These are phyloP conservation scores for Triadica sebifera DNA, from an alignment of 345 rosid species.

Conservation along the genomic window DNA sequence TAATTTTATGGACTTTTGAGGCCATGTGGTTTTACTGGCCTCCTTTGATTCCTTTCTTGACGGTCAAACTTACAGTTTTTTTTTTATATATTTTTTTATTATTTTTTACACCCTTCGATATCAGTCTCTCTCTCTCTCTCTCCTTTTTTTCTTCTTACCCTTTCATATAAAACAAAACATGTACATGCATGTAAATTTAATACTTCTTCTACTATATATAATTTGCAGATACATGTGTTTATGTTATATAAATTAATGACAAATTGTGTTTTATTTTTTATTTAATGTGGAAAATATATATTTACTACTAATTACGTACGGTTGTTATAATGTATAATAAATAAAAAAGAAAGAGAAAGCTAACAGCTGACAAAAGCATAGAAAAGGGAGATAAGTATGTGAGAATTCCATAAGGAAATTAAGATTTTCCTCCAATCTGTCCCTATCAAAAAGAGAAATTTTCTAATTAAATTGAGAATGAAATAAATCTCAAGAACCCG, in stretches of 20 bases:
- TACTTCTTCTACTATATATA: not conserved
- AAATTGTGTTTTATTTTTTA: not conserved
- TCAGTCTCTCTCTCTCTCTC: constrained; percentile 17
- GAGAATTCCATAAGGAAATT: constrained; percentile 13
- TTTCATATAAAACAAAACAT: not conserved
- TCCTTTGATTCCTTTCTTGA: constrained; percentile 47
- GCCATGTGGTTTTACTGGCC: constrained; percentile 46
- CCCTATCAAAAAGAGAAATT: constrained; percentile 3
- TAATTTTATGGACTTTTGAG: constrained; percentile 19
- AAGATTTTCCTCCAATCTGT: constrained; percentile 33
- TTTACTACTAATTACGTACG: too few species aligned
- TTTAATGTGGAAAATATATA: not conserved
- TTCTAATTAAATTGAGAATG: not conserved
- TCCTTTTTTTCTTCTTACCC: not conserved
- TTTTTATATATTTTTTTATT: too few species aligned
- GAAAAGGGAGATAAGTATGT: constrained; percentile 7
- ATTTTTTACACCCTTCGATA: constrained; percentile 43
- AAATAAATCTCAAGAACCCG: constrained; percentile 23
- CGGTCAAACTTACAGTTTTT: constrained; percentile 44
- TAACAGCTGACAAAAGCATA: constrained; percentile 20
- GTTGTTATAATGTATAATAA: not conserved
- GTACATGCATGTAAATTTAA: not conserved
- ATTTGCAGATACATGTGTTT: not conserved
- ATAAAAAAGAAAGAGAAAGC: not conserved
- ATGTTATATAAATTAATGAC: not conserved